Base-by-base conservation (phyloP, 768 basidiomycete genomes). In the Lactarius pseudohatsudake region DNA sequence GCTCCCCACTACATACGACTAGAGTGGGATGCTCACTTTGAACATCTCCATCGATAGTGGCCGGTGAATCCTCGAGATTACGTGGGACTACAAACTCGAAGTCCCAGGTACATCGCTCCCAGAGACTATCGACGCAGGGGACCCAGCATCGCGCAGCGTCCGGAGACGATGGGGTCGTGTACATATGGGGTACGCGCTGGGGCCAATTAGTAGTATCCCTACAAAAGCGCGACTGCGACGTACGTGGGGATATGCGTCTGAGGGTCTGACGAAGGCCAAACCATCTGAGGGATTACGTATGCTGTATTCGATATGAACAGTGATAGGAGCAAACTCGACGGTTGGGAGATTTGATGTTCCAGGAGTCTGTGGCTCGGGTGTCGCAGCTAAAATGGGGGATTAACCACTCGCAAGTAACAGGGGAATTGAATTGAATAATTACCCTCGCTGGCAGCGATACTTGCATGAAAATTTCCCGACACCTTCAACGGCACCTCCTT, bases 71-170 rank as follows among this genome's bases (percentile, higher is more conserved):
- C 74, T 93, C 89, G 16, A 92, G 79, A 73, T 86, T 89, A 70
- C 89, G 82, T 59, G 96, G 95, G 40, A 97, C 96, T 59, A 97
- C 86, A 75, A 97, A 93, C 76, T 98, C 94, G 64, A 98, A 90
- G 73, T 99, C 97, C 97, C 97, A 99, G 8, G 96, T 96, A 72
- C 92, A 97, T 72, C 93, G 89, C 77, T 97, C 96, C 92, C 94
- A 96, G 26, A 94, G 77, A 72, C 86, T 92, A 76, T 99, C 97
- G 22, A 98, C 77, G 72, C 97, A 99, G 16, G 97, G 97, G n/a
- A 98, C 89, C 97, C 97, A 99, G 72, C 93, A 95, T 73, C 97
- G 83, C n/a, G 96, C 95, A 20, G 93, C 84, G 74, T 96, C 93
- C 7, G 94, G 88, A 9, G 89, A 89, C 0, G 92, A 90, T 1